These are phyloP conservation scores for Collybia nuda DNA, from an alignment of 768 basidiomycete species.

Conservation along the genomic window DNA sequence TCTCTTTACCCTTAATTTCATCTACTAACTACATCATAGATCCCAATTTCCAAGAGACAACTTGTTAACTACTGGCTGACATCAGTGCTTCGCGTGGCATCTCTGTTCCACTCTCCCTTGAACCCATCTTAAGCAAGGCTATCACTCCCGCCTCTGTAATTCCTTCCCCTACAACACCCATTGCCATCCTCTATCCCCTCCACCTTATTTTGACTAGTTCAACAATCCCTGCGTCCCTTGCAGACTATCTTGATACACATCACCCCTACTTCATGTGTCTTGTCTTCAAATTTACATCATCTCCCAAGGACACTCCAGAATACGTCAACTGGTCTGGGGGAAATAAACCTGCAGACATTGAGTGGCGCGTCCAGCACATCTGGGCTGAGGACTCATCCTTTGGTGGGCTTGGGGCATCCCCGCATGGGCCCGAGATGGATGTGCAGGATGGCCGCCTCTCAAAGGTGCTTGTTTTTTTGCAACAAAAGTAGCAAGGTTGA, in stretches of 20 bases:
- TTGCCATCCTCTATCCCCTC: conserved; percentile 64
- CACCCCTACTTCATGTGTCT: conserved; percentile 72
- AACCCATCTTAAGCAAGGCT: conserved; percentile 13
- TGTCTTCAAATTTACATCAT: conserved; percentile 76
- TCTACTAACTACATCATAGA: conserved; percentile 42
- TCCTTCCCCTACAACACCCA: conserved; percentile 7
- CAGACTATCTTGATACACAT: conserved; percentile 56
- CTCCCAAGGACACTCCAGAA: conserved; percentile 73
- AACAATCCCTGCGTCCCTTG: conserved; percentile 80
- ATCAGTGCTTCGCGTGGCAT: conserved; percentile 61
- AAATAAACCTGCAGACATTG: conserved; percentile 79
- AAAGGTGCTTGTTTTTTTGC: conserved; percentile 81
- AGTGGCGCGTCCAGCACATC: conserved; percentile 66
- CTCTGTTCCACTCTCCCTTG: conserved; percentile 32
- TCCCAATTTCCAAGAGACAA: conserved; percentile 78
- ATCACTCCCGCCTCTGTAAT: conserved; percentile 16
- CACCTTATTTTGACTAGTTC: conserved; percentile 82
- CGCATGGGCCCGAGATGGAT: background rate
- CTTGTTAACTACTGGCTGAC: conserved; percentile 66
- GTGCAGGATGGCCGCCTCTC: conserved; percentile 36
- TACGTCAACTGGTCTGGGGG: conserved; percentile 78
- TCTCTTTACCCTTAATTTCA: background rate
- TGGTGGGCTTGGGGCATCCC: conserved; percentile 14
- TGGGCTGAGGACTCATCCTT: conserved; percentile 66
- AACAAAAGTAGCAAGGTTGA: conserved; percentile 74